Percentiles rank a stretch among this genome's conserved stretches.
Conservation (phyloP, 805 yeast genomes). For the Saccharomycopsis javanensis region DNA sequence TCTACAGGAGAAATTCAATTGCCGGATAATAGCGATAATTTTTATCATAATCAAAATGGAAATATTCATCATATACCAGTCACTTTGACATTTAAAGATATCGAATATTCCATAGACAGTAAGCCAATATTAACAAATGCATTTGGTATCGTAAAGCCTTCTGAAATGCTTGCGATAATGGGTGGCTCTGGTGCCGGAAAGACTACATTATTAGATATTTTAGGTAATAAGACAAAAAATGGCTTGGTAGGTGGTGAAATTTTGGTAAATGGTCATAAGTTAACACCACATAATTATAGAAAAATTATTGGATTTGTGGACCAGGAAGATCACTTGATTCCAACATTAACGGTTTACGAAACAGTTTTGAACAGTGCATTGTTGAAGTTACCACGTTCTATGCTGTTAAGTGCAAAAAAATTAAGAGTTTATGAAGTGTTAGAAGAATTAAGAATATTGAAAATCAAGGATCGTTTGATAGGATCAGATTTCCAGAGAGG, state of each 20-base stretch:
- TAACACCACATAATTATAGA: constrained; percentile 36
- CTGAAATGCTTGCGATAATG: constrained; percentile 90
- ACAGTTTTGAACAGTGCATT: constrained; percentile 89
- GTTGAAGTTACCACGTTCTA: constrained; percentile 69
- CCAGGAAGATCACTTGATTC: constrained; percentile 84
- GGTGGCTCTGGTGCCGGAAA: constrained; percentile 99
- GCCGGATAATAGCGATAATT: constrained; percentile 24
- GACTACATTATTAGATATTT: constrained; percentile 82
- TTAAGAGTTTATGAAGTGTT: constrained; percentile 77
- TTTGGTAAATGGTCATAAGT: constrained; percentile 60
- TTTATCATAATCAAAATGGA: constrained; percentile 31
- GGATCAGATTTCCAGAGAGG: constrained; percentile 90
- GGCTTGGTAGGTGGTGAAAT: constrained; percentile 64
- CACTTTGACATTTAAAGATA: constrained; percentile 62
- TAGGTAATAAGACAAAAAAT: constrained; percentile 79
- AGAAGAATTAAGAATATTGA: constrained; percentile 72
- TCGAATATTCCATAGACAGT: constrained; percentile 49
- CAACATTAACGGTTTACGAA: constrained; percentile 92
- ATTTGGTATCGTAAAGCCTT: constrained; percentile 73
- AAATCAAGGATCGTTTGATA: constrained; percentile 73
- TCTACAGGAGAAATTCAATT: constrained; percentile 18
- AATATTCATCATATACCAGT: constrained; percentile 57
- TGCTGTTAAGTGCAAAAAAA: constrained; percentile 67
- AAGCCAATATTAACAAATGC: constrained; percentile 49
- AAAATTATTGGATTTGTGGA: constrained; percentile 88